phyloP scores from a whole-genome alignment of 495 filamentous ascomycete genomes.

The Aspergillus bertholletiae region DNA sequence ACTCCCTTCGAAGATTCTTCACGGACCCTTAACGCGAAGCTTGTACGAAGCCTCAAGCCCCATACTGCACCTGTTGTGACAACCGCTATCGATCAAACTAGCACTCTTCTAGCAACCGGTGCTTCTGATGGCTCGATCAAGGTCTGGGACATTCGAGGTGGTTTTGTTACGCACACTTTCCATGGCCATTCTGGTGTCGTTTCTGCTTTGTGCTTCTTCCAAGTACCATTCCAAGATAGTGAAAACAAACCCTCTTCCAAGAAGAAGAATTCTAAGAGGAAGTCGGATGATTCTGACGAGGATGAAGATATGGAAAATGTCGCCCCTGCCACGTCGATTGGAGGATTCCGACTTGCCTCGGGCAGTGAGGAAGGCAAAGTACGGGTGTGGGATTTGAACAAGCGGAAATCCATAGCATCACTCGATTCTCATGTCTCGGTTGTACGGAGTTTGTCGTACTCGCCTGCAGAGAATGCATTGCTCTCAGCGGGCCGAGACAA shows the following conservation, averaged over 20 bases:
- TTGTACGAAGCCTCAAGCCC: constrained; percentile 81
- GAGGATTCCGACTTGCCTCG: constrained; percentile 76
- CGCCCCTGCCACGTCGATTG: constrained; percentile 33
- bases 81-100: constrained; percentile 74
- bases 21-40: constrained; percentile 56
- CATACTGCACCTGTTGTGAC: constrained; percentile 86
- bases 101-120: constrained; percentile 88
- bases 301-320: constrained; percentile 43
- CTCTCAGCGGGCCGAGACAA: constrained; percentile 93
- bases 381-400: constrained; percentile 86
- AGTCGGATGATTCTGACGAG: constrained; percentile 34
- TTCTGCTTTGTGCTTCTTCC: constrained; percentile 88
- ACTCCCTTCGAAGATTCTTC: constrained; percentile 49
- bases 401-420: constrained; percentile 69
- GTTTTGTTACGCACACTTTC: constrained; percentile 92
- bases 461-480: constrained; percentile 64
- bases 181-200: constrained; percentile 87
- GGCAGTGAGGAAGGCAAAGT: constrained; percentile 91
- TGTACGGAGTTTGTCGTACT: constrained; percentile 80
- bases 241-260: constrained; percentile 24
- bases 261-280: constrained; percentile 44
- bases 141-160: constrained; percentile 91
- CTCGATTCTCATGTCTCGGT: constrained; percentile 92
- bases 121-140: constrained; percentile 90
- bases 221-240: constrained; percentile 48